A percentile compares a stretch with the other conserved stretches of the same genome.
These are phyloP conservation scores for Metarhizium anisopliae DNA, from an alignment of 2,329 filamentous ascomycete genomes.

Conservation along the genomic window DNA sequence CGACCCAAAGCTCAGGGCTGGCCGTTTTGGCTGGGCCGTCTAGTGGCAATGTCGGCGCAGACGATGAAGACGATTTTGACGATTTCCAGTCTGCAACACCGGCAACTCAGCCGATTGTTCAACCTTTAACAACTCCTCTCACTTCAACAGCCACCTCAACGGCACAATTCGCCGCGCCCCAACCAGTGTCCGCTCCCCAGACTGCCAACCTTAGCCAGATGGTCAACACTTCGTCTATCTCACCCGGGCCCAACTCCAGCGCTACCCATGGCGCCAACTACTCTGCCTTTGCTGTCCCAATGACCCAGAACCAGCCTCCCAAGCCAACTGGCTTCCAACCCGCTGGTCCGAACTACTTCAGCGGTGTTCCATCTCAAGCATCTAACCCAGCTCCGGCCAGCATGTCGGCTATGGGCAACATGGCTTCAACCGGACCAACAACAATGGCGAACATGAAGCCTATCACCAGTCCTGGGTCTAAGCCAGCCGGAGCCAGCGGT, in stretches of 20 bases:
- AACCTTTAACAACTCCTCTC: constrained; percentile 38
- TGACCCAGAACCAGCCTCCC: constrained; percentile 33
- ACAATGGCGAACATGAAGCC: constrained; percentile 39
- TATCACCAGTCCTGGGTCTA: constrained; percentile 36
- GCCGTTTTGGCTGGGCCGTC: constrained; percentile 30
- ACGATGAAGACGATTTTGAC: constrained; percentile 86
- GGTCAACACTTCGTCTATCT: constrained; percentile 71
- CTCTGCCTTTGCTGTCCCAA: constrained; percentile 45
- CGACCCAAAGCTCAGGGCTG: constrained; percentile 37
- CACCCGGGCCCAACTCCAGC: constrained; percentile 55
- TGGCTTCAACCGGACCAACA: constrained; percentile 25
- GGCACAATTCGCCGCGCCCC: constrained; percentile 68
- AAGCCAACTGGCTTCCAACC: constrained; percentile 64
- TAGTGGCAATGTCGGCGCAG: constrained; percentile 20
- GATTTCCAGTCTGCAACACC: constrained; percentile 88
- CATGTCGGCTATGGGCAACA: constrained; percentile 22
- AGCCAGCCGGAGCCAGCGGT: constrained; percentile 47
- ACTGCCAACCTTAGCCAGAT: constrained; percentile 73
- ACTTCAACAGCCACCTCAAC: constrained; percentile 44
- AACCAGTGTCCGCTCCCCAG: constrained; percentile 77
- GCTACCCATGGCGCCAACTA: constrained; percentile 52
- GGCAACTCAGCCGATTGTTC: constrained; percentile 36
- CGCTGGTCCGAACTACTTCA: constrained; percentile 87
- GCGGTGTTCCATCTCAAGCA: constrained; percentile 54
- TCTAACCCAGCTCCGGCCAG: constrained; percentile 20